phyloP scores from a whole-genome alignment of 345 rosid genomes.

The Pistacia vera region DNA sequence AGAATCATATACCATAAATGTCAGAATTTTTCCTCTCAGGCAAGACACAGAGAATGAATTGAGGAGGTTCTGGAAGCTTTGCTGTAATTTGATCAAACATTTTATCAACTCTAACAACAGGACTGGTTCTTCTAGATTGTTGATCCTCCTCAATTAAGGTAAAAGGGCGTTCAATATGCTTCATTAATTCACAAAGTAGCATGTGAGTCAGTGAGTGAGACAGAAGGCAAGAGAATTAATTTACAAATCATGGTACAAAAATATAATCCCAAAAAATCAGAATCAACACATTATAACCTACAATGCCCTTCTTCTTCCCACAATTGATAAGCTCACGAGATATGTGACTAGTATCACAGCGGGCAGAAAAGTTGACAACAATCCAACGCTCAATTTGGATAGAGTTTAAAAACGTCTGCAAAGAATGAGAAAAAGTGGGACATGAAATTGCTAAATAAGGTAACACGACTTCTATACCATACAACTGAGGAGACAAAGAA shows the following conservation, averaged over 20 bases:
- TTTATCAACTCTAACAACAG: slow-evolving; percentile 74
- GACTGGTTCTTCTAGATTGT: slow-evolving; percentile 44
- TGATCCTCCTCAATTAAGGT: slow-evolving; percentile 78
- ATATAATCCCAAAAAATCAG: slow-evolving; percentile 15
- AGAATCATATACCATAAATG: slow-evolving; percentile 60
- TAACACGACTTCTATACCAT: not conserved
- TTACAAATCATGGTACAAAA: not conserved
- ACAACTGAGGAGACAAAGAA: slow-evolving; percentile 3
- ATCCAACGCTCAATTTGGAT: slow-evolving; percentile 59
- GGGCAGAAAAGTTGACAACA: slow-evolving; percentile 88
- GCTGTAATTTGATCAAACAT: slow-evolving; percentile 62
- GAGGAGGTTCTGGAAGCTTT: slow-evolving; percentile 61
- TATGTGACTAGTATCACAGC: slow-evolving; percentile 70
- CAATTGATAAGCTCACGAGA: slow-evolving; percentile 73
- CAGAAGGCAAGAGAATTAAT: not conserved
- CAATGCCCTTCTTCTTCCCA: slow-evolving; percentile 86
- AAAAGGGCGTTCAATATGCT: slow-evolving; percentile 75
- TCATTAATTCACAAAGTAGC: slow-evolving; percentile 14
- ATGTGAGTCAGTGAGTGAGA: not conserved
- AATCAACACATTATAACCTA: slow-evolving; percentile 39
- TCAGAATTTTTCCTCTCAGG: slow-evolving; percentile 80
- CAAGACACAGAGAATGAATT: slow-evolving; percentile 75
- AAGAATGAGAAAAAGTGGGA: not conserved
- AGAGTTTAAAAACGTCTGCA: slow-evolving; percentile 63
- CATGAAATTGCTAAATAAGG: slow-evolving; percentile 4